Evolutionary conservation across 2,329 filamentous ascomycete species (phyloP).

Genomic region (Apiospora aurea): DNA sequence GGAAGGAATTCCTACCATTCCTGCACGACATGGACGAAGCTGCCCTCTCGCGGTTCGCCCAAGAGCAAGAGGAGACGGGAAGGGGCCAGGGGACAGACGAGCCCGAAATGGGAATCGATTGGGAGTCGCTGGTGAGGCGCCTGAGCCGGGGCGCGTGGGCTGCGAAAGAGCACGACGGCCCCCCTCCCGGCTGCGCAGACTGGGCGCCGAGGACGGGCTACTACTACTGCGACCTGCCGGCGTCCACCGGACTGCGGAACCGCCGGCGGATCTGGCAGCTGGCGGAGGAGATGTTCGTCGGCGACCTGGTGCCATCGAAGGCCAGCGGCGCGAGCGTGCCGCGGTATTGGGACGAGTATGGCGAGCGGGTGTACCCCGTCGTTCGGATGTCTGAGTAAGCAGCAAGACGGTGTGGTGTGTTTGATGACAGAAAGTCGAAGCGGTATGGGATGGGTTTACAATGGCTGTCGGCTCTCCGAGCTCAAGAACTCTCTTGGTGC

Average conservation of each 20-base stretch:
- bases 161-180: background rate
- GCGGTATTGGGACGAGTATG: constrained; percentile 33
- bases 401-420: too few species aligned
- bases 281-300: constrained; percentile 34
- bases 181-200: background rate
- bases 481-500: background rate
- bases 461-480: background rate
- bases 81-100: background rate
- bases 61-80: background rate
- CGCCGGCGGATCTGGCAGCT: constrained; percentile 34
- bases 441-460: background rate
- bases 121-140: constrained; percentile 34
- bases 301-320: constrained; percentile 29
- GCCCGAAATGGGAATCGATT: constrained; percentile 26
- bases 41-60: constrained; percentile 25
- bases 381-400: background rate
- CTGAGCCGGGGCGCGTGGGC: constrained; percentile 30
- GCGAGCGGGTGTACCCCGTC: constrained; percentile 29
- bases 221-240: constrained; percentile 23
- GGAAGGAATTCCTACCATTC: constrained; percentile 31
- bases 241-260: constrained; percentile 32
- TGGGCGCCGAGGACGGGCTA: background rate
- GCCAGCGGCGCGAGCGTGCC: constrained; percentile 27
- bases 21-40: constrained; percentile 30
- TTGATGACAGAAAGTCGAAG: background rate